A percentile compares a stretch with the other conserved stretches of the same genome.
These are phyloP conservation scores for Lotmaria passim DNA, from an alignment of 208 protist species.

Conservation along the genomic window DNA sequence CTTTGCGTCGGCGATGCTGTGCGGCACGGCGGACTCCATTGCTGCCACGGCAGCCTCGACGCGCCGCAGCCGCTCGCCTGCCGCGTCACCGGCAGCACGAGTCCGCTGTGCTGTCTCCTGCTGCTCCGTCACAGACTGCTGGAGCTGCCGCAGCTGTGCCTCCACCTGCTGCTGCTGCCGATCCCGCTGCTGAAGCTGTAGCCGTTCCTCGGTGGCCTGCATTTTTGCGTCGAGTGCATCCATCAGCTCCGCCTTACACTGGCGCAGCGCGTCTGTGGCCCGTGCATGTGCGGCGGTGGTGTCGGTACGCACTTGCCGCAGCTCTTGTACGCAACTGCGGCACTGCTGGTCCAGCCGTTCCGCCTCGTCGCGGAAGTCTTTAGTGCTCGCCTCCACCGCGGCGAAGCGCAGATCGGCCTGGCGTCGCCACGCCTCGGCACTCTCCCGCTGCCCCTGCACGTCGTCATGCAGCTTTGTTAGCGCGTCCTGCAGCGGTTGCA, in stretches of 20 bases:
- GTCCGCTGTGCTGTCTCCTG: constrained; percentile 22
- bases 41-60: constrained; percentile 23
- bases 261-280: constrained; percentile 16
- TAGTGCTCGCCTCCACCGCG: constrained; percentile 23
- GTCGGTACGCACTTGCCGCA: constrained; percentile 25
- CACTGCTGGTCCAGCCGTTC: constrained; percentile 23
- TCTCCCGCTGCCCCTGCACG: constrained; percentile 25
- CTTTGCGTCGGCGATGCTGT: constrained; percentile 12
- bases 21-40: constrained; percentile 20
- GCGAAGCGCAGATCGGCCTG: constrained; percentile 28
- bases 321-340: constrained; percentile 11
- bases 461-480: constrained; percentile 22
- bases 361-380: constrained; percentile 9
- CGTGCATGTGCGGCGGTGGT: neutral
- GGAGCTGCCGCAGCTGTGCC: constrained; percentile 18
- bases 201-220: constrained; percentile 20
- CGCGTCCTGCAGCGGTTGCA: constrained; percentile 29
- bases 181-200: constrained; percentile 11
- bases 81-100: constrained; percentile 4
- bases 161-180: constrained; percentile 23
- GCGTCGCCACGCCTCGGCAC: constrained; percentile 21
- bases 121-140: constrained; percentile 32
- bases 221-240: constrained; percentile 7
- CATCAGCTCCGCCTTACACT: constrained; percentile 23
- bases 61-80: constrained; percentile 34